Base-by-base conservation (phyloP, 1,139 yeast species). In the Hyphopichia fennica region DNA sequence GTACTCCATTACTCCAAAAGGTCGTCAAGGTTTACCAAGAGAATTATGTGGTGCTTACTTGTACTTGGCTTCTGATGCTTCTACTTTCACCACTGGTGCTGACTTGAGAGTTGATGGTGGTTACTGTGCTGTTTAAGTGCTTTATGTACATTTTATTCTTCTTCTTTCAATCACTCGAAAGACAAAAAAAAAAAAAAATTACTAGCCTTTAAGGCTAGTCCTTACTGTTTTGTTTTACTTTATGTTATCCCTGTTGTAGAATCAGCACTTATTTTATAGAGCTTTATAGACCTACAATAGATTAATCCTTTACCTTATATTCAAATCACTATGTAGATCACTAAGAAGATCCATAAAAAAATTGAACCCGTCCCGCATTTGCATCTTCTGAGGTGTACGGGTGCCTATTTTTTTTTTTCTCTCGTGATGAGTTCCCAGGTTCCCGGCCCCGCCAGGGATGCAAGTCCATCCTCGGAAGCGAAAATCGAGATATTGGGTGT, bases 31-130 rank as follows among this genome's bases (percentile, higher is more conserved):
- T 36, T 59, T 59, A 41, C 62, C 73, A 29, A 62, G 65, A 44
- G 75, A 69, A 49, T 62, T 69, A 49, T 73, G 63, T 14, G 74
- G 75, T 36, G 75, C 74, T n/a, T 69, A 68, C 51, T 58, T 69
- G 37, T 69, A 66, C 53, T 63, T 69, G 46, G 75, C 71, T 31
- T 62, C 69, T 37, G 74, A 69, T 51, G 70, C 70, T 44, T 62
- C 77, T 29, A 58, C 70, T 20, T 73, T 58, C 54, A 69, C 75
- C 45, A 72, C 76, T 30, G 79, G 79, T 37, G 60, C 77, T 23
- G 79, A 73, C 52, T 62, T 73, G 44, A 63, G 58, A 46, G 77
- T 72, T 32, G 79, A 73, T 47, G 79, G 78, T 47, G 79, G 76
- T 38, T 72, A 72, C 63, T 59, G 68, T 46, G 58, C 65, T 28